phyloP scores from a whole-genome alignment of 1,284 basidiomycete genomes.

The Testicularia cyperi region DNA sequence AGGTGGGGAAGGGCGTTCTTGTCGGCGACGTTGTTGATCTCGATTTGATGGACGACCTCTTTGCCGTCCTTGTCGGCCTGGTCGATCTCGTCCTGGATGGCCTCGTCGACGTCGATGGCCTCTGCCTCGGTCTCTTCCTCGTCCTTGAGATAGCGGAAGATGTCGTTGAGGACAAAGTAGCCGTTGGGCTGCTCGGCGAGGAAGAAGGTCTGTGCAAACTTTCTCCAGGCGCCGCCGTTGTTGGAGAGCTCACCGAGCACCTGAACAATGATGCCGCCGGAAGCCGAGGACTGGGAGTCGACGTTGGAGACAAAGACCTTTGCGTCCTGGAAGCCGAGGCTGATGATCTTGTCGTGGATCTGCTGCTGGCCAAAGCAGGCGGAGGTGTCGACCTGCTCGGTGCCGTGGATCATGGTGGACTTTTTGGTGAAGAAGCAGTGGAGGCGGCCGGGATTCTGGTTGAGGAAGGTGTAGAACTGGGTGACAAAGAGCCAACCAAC shows the following conservation, averaged over 20 bases:
- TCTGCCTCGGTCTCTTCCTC: constrained; percentile 71
- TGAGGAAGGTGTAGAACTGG: constrained; percentile 77
- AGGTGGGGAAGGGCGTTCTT: constrained; percentile 39
- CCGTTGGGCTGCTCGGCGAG: constrained; percentile 98
- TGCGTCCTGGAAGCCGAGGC: constrained; percentile 90
- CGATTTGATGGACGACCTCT: constrained; percentile 33
- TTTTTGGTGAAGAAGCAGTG: constrained; percentile 99
- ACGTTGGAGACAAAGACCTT: constrained; percentile 82
- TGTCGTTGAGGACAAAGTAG: constrained; percentile 99
- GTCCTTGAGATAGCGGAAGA: constrained; percentile 98
- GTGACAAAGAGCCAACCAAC: constrained; percentile 61
- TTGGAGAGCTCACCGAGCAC: constrained; percentile 97
- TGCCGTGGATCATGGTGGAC: constrained; percentile 87
- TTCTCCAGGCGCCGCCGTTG: constrained; percentile 81
- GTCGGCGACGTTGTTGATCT: constrained; percentile 43
- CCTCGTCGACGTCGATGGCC: constrained; percentile 34
- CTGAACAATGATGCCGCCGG: constrained; percentile 96
- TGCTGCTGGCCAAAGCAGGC: constrained; percentile 93
- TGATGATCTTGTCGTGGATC: constrained; percentile 93
- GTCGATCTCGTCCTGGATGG: constrained; percentile 34
- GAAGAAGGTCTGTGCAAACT: constrained; percentile 99
- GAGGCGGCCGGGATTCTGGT: constrained; percentile 92
- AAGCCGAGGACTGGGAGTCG: constrained; percentile 72
- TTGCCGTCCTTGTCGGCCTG: constrained; percentile 30
- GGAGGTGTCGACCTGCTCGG: constrained; percentile 70